Conservation (phyloP, 306 rosid species). For the Glycyrrhiza uralensis region DNA sequence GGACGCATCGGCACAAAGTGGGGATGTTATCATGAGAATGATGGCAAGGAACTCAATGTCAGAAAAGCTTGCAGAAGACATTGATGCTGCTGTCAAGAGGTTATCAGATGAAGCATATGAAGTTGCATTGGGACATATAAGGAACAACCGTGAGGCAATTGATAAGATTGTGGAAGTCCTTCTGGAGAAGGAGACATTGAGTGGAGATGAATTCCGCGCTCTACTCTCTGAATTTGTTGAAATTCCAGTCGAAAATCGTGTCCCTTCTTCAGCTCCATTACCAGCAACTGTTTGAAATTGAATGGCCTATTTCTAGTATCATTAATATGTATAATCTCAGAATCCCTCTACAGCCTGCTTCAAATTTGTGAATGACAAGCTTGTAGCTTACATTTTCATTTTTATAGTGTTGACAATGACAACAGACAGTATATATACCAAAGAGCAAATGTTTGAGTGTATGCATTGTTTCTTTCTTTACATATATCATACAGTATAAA, state of each 20-base stretch:
- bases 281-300: slow-evolving; percentile 68
- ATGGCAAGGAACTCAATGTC: slow-evolving; percentile 99
- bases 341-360: slow-evolving; percentile 24
- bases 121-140: slow-evolving; percentile 69
- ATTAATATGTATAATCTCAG: slow-evolving; percentile 28
- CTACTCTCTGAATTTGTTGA: slow-evolving; percentile 71
- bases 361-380: slow-evolving; percentile 29
- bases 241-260: slow-evolving; percentile 80
- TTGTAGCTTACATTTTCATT: slow-evolving; percentile 14
- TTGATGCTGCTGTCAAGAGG: slow-evolving; percentile 73
- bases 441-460: slow-evolving; percentile 19
- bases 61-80: slow-evolving; percentile 89
- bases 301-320: slow-evolving; percentile 28
- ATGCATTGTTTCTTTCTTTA: neutral
- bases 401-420: slow-evolving; percentile 25
- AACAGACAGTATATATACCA: slow-evolving; percentile 30
- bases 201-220: slow-evolving; percentile 87
- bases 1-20: slow-evolving; percentile 78
- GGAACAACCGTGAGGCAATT: slow-evolving; percentile 92
- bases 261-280: slow-evolving; percentile 52
- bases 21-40: slow-evolving; percentile 92
- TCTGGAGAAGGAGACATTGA: slow-evolving; percentile 77
- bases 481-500: neutral
- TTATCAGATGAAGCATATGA: slow-evolving; percentile 74
- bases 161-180: slow-evolving; percentile 89